phyloP scores from a whole-genome alignment of 495 filamentous ascomycete species.

The Copromyces sp. region DNA sequence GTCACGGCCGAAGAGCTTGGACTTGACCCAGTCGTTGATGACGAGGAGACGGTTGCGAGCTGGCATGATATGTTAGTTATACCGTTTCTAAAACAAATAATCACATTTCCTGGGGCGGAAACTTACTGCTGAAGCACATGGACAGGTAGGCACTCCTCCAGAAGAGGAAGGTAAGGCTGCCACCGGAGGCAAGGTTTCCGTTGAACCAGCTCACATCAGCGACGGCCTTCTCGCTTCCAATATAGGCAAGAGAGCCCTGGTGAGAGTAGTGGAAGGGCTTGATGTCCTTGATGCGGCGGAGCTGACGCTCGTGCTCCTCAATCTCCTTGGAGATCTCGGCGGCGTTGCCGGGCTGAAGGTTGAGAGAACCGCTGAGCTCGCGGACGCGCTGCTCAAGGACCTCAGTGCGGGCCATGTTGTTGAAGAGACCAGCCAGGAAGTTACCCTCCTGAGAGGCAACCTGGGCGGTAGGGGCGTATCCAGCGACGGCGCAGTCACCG shows the following conservation, averaged over 20 bases:
- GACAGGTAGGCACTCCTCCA: slow-evolving; percentile 95
- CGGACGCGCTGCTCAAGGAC: slow-evolving; percentile 62
- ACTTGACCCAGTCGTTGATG: slow-evolving; percentile 89
- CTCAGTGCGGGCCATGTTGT: slow-evolving; percentile 92
- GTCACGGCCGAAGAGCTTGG: slow-evolving; percentile 89
- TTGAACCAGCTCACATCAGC: slow-evolving; percentile 97
- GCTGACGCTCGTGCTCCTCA: slow-evolving; percentile 70
- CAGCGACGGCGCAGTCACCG: slow-evolving; percentile 82
- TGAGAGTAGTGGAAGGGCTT: slow-evolving; percentile 97
- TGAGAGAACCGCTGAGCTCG: slow-evolving; percentile 42
- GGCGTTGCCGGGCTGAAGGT: slow-evolving; percentile 40
- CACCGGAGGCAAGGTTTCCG: slow-evolving; percentile 84
- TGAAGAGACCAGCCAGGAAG: slow-evolving; percentile 92
- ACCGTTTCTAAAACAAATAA: neutral
- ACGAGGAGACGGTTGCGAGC: slow-evolving; percentile 89
- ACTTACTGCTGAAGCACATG: slow-evolving; percentile 99
- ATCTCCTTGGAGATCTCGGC: slow-evolving; percentile 69
- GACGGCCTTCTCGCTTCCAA: slow-evolving; percentile 94
- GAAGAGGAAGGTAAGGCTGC: slow-evolving; percentile 79
- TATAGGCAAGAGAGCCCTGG: slow-evolving; percentile 93
- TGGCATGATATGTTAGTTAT: slow-evolving; percentile 24
- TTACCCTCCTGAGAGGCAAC: slow-evolving; percentile 92
- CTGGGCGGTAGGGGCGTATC: slow-evolving; percentile 96
- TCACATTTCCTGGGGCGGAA: slow-evolving; percentile 1
- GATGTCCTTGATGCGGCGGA: slow-evolving; percentile 82